Evolutionary conservation across 305 asterid genomes (phyloP).

Genomic region (Fraxinus velutina): DNA sequence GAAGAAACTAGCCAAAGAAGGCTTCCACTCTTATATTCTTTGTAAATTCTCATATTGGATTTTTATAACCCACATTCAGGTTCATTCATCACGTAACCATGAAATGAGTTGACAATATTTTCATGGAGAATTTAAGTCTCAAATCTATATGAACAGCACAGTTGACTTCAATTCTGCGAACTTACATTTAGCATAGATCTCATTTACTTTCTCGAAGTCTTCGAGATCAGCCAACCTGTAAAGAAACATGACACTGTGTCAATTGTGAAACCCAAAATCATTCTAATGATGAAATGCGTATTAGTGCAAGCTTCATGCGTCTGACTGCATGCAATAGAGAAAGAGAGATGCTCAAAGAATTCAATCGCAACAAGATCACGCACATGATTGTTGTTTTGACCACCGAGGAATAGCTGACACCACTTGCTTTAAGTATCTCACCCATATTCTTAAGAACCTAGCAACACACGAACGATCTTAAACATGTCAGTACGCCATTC

Average conservation of each 20-base stretch:
- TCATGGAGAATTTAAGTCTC: background rate
- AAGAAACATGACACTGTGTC: conserved; percentile 6
- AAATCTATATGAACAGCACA: background rate
- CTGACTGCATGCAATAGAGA: background rate
- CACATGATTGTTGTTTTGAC: conserved; percentile 61
- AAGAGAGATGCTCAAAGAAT: background rate
- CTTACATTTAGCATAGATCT: conserved; percentile 84
- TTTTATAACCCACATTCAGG: background rate
- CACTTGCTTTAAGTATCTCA: conserved; percentile 58
- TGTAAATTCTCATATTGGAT: background rate
- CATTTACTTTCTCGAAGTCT: conserved; percentile 82
- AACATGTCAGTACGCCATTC: background rate
- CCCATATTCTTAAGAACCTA: conserved; percentile 53
- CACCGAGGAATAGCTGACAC: conserved; percentile 50
- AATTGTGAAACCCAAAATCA: conserved; percentile 10
- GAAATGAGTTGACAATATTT: background rate
- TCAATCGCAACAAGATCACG: conserved; percentile 18
- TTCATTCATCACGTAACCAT: background rate
- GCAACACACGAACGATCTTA: conserved; percentile 1
- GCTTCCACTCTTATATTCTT: background rate
- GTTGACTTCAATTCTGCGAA: conserved; percentile 21
- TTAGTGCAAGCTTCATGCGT: background rate
- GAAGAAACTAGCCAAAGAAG: background rate
- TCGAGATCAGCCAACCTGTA: conserved; percentile 84
- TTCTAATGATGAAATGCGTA: background rate